Base-by-base conservation (phyloP, 345 rosid species). In the Salix suchowensis region DNA sequence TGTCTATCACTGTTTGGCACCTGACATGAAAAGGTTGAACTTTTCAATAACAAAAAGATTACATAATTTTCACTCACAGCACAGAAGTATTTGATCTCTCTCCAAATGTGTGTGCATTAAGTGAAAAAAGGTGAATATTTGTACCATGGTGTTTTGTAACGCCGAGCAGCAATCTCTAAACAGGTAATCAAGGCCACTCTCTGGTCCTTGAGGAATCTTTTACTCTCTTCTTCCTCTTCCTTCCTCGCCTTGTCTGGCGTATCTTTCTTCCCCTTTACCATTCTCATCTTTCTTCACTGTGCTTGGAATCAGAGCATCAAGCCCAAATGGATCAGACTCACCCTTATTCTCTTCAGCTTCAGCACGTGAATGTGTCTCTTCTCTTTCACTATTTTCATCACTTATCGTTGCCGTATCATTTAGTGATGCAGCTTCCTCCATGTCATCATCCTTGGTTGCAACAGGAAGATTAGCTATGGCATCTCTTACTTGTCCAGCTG, bases 251-350 rank as follows among this genome's bases (percentile, higher is more conserved):
- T 86, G 61, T 80, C 64, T 19, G 79, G 54, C 54, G 71, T 65
- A 68, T 85, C 94, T 80, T 81, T 92, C 84, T 80, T 93, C 40
- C 80, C 86, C 87, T 88, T 93, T 28, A 82, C 58, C 78, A 24
- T 73, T 89, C 72, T 86, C 88, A 55, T 87, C 92, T 80, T 89
- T 91, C 87, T 86, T 93, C 54, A 67, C 84, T 44, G 79, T 68
- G 74, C 83, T 82, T 7, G 92, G 85, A 72, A 96, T 89, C 58
- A 85, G 85, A 55, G 93, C 89, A 75, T 96, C 92, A 0, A 96
- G 99, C 48, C 99, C 98, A 83, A 96, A 93, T 23, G 98, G 98
- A 87, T 96, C 99, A 7, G 91, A 87, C 82, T 88, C 94, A 5
- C 66, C 86, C 78, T 81, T 81, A 46, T 76, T 77, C 44, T 65